Conservation (phyloP, 192 early-diverging fungal species). For the Backusella tarrabulga region DNA sequence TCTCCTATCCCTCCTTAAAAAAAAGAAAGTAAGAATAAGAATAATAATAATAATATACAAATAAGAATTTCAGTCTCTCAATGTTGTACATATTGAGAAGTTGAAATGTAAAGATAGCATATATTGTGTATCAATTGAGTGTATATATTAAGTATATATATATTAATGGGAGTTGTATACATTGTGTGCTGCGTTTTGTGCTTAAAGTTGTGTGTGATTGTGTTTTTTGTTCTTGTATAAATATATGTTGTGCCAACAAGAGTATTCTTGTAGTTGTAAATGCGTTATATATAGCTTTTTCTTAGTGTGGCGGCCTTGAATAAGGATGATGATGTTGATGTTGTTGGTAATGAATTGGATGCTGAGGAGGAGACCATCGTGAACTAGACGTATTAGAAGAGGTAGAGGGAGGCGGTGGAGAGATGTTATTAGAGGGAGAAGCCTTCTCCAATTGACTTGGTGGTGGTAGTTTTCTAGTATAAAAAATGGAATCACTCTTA, state of each 20-base stretch:
- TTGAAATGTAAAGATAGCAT: neutral
- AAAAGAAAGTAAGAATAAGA: neutral
- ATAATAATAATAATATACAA: neutral
- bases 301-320: neutral
- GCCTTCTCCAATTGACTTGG: neutral
- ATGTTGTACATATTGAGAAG: neutral
- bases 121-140: neutral
- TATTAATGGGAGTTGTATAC: constrained; percentile 2
- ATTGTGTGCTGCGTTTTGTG: neutral
- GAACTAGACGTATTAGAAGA: neutral
- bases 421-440: neutral
- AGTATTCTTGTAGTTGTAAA: neutral
- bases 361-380: neutral
- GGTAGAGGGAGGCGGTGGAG: neutral
- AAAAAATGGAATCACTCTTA: neutral
- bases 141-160: neutral
- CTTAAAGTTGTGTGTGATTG: neutral
- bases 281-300: neutral
- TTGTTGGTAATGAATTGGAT: neutral
- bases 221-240: neutral
- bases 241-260: neutral
- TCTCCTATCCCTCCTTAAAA: constrained; percentile 2
- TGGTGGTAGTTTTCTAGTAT: constrained; percentile 4
- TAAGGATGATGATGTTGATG: neutral
- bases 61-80: neutral